Evolutionary conservation across 345 rosid genomes (phyloP).

Genomic region (Streptanthus diversifolius): DNA sequence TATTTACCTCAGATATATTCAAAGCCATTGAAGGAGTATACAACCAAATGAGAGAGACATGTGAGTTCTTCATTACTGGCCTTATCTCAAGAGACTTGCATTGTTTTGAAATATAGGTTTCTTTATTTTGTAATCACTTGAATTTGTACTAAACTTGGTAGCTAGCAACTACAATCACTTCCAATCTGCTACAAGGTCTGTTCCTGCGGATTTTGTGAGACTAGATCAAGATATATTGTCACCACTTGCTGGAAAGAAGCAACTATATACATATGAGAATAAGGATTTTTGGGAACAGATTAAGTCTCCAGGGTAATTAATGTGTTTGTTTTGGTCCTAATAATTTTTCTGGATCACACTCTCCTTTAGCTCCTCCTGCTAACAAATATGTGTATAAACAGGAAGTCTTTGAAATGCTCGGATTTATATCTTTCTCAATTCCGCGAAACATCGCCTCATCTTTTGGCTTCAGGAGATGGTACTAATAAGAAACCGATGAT

Average conservation of each 20-base stretch:
- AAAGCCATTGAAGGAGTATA: conserved; percentile 57
- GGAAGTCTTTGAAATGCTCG: conserved; percentile 71
- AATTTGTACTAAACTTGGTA: conserved; percentile 29
- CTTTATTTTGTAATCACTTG: background rate
- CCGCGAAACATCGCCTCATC: conserved; percentile 49
- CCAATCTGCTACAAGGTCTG: conserved; percentile 65
- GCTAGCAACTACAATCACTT: conserved; percentile 78
- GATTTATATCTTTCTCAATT: conserved; percentile 64
- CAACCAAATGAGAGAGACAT: conserved; percentile 50
- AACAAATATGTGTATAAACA: conserved; percentile 17
- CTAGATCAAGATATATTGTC: conserved; percentile 89
- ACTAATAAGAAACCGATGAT: conserved; percentile 43
- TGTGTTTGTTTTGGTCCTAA: background rate
- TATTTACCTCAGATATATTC: conserved; percentile 65
- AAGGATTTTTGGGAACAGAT: conserved; percentile 91
- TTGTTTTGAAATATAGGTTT: background rate
- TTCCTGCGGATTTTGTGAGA: conserved; percentile 67
- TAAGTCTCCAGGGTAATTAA: conserved; percentile 72
- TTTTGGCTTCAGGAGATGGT: conserved; percentile 61
- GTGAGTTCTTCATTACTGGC: conserved; percentile 34
- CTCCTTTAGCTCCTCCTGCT: background rate
- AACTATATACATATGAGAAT: conserved; percentile 67
- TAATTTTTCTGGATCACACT: background rate
- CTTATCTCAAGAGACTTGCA: conserved; percentile 1
- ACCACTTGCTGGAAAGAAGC: conserved; percentile 88